These are phyloP conservation scores for Pythium folliculosum DNA, from an alignment of 352 stramenopile species.

Conservation along the genomic window DNA sequence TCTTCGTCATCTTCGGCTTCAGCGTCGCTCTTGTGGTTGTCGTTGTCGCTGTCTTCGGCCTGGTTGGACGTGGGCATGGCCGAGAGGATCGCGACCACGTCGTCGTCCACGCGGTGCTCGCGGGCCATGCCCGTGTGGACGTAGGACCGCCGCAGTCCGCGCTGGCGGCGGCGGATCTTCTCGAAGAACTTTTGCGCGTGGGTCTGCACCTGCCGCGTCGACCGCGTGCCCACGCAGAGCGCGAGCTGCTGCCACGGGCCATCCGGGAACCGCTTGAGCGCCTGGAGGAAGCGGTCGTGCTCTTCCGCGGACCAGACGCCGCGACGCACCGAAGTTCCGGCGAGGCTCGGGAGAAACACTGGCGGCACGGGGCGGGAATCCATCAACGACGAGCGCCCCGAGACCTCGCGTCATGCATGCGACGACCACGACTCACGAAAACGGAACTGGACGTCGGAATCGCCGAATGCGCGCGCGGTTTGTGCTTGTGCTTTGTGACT, in stretches of 20 bases:
- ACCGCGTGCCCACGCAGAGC: constrained; percentile 26
- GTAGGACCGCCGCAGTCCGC: constrained; percentile 21
- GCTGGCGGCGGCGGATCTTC: constrained; percentile 28
- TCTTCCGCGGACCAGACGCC: constrained; percentile 33
- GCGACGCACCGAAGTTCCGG: constrained; percentile 1
- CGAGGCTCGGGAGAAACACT: constrained; percentile 10
- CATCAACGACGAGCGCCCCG: constrained; percentile 4
- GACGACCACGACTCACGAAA: background rate
- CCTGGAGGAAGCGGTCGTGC: constrained; percentile 36
- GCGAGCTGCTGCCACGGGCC: constrained; percentile 29
- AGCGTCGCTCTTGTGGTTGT: background rate
- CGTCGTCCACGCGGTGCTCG: constrained; percentile 30
- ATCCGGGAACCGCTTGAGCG: constrained; percentile 30
- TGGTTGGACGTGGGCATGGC: constrained; percentile 3
- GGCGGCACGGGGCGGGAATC: constrained; percentile 17
- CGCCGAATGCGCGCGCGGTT: no score
- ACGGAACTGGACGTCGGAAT: no score
- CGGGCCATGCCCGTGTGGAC: constrained; percentile 4
- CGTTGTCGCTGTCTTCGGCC: background rate
- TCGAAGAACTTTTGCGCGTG: constrained; percentile 34
- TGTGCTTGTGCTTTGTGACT: no score
- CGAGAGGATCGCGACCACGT: constrained; percentile 23
- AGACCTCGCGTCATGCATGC: background rate
- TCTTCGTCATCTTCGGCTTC: background rate
- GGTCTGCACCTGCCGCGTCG: constrained; percentile 29